These are phyloP conservation scores for Colletotrichum viniferum DNA, from an alignment of 2,329 filamentous ascomycete genomes.

Conservation along the genomic window DNA sequence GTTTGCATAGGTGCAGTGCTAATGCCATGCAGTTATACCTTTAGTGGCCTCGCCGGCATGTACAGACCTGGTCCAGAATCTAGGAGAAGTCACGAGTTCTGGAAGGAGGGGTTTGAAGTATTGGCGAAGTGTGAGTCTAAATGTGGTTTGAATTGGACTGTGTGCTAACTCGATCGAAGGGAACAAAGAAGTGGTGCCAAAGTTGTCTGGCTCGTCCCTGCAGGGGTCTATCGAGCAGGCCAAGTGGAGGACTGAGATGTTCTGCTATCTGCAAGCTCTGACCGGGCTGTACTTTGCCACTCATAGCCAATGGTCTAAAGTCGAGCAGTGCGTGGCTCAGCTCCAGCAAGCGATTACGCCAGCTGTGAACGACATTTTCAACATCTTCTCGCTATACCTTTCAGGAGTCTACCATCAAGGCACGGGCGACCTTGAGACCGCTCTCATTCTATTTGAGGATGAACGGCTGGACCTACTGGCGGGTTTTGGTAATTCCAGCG, in stretches of 20 bases:
- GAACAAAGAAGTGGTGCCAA: slow-evolving; percentile 31
- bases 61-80: slow-evolving; percentile 37
- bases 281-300: slow-evolving; percentile 73
- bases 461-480: slow-evolving; percentile 59
- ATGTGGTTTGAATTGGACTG: no score
- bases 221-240: slow-evolving; percentile 62
- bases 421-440: slow-evolving; percentile 72
- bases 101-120: slow-evolving; percentile 47
- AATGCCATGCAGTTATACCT: slow-evolving; percentile 50
- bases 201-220: slow-evolving; percentile 54
- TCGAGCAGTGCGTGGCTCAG: slow-evolving; percentile 60
- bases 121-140: slow-evolving; percentile 50
- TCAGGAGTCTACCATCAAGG: slow-evolving; percentile 78
- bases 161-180: slow-evolving; percentile 11
- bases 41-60: slow-evolving; percentile 55
- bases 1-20: slow-evolving; percentile 4
- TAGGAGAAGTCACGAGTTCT: slow-evolving; percentile 36
- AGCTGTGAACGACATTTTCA: slow-evolving; percentile 35
- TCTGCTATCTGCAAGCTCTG: slow-evolving; percentile 74
- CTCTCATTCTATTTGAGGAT: slow-evolving; percentile 70
- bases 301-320: slow-evolving; percentile 71
- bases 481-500: slow-evolving; percentile 38
- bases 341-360: slow-evolving; percentile 41
- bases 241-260: slow-evolving; percentile 69
- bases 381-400: slow-evolving; percentile 71